phyloP scores from a whole-genome alignment of 768 basidiomycete genomes.

The Hygrophorus russula region DNA sequence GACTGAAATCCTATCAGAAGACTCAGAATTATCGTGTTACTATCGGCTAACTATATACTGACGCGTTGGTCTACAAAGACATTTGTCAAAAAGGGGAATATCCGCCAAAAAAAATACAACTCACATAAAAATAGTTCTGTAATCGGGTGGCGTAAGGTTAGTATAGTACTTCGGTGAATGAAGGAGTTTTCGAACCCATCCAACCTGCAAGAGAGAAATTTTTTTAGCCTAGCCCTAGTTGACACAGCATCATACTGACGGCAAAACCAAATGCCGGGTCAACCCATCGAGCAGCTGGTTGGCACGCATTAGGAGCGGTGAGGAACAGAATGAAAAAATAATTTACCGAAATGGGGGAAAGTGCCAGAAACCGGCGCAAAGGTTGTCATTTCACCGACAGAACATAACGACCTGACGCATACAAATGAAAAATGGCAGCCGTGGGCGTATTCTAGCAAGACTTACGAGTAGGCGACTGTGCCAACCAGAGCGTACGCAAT shows the following conservation, averaged over 20 bases:
- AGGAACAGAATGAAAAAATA: neutral
- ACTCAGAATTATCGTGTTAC: neutral
- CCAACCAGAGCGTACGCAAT: conserved; percentile 56
- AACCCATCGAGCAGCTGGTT: conserved; percentile 41
- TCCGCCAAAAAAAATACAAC: neutral
- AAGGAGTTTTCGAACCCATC: conserved; percentile 28
- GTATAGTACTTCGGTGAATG: neutral
- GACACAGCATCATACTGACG: no score
- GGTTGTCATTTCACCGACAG: conserved; percentile 72
- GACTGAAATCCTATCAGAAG: conserved; percentile 32
- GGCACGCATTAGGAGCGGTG: neutral
- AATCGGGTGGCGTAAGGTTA: neutral
- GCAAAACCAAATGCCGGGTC: conserved; percentile 50
- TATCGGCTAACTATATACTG: neutral
- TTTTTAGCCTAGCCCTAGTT: no score
- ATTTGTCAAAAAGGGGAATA: neutral
- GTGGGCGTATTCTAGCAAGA: conserved; percentile 6
- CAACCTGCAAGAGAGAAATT: no score
- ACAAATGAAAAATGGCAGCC: neutral
- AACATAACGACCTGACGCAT: conserved; percentile 40
- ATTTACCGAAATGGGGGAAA: conserved; percentile 58
- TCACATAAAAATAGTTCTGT: conserved; percentile 29
- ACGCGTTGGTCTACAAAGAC: conserved; percentile 3
- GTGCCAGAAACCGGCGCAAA: conserved; percentile 71
- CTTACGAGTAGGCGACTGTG: conserved; percentile 53